These are phyloP conservation scores for Aristolochia fimbriata DNA, from an alignment of 164 flowering plant genomes.

Conservation along the genomic window DNA sequence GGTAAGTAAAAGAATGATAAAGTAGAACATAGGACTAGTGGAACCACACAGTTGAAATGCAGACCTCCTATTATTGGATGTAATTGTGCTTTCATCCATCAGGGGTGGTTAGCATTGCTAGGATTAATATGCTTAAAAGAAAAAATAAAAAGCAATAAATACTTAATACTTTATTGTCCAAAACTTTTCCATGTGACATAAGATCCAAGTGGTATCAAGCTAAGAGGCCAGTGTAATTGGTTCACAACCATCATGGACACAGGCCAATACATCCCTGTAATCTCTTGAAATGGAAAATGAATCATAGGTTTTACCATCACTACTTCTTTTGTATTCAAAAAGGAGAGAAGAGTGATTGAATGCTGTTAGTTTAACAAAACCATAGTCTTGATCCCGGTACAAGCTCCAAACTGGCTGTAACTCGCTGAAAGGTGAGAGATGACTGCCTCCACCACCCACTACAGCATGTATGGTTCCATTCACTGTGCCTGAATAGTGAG, in stretches of 20 bases:
- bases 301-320: constrained; percentile 72
- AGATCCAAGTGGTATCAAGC: too few relatives aligned
- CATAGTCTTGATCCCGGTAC: constrained; percentile 49
- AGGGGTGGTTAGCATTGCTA: too few relatives aligned
- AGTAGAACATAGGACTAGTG: too few relatives aligned
- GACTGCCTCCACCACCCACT: constrained; percentile 79
- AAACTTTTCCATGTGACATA: too few relatives aligned
- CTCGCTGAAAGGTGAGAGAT: constrained; percentile 35
- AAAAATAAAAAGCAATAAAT: too few relatives aligned
- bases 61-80: too few relatives aligned
- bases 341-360: constrained; percentile 70
- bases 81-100: too few relatives aligned
- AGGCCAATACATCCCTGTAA: constrained; percentile 71
- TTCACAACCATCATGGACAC: constrained; percentile 57
- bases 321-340: constrained; percentile 83
- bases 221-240: constrained; percentile 38
- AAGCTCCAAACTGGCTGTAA: constrained; percentile 56
- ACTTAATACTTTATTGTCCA: too few relatives aligned
- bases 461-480: constrained; percentile 84
- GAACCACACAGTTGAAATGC: too few relatives aligned
- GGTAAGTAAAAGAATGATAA: too few relatives aligned
- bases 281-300: constrained; percentile 78
- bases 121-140: too few relatives aligned
- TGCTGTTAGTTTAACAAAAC: constrained; percentile 82
- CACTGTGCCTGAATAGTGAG: constrained; percentile 47